Base-by-base conservation (phyloP, 139 green algal species). In the Edaphochlamys debaryana region DNA sequence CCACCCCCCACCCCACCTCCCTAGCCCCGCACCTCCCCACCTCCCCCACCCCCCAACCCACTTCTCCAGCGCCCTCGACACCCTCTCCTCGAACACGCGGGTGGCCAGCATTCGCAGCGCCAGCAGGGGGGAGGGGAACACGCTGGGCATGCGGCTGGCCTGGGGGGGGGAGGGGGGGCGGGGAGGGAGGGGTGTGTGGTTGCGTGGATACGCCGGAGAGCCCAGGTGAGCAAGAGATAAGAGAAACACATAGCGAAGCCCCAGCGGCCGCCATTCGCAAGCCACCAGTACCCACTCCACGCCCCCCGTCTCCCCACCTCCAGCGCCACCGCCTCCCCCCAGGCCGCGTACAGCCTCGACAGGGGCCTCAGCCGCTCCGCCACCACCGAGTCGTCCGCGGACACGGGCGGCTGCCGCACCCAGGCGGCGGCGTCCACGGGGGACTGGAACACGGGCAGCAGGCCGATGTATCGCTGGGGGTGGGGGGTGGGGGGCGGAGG, bases 371-470 rank as follows among this genome's bases (percentile, higher is more conserved):
- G 64, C 54, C 64, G 77, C 77, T 74, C 77, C 64, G 63, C 52
- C 38, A 83, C 64, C 63, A 58, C 77, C 45, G 77, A 45, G 36
- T 83, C 77, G 34, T 83, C 77, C 15, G 77, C 77, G 11, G 32
- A n/a, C 37, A 74, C 64, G 1, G 77, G 34, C 6, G 77, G 64
- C 29, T 75, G 42, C 22, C 63, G 63, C 63, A 75, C 34, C 77
- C 77, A 83, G 45, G 63, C 2, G 25, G 75, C 20, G 25, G 36
- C 32, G 32, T 83, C 77, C 32, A 67, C 13, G 2, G 77, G 40
- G 20, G 64, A 67, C 32, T 83, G 77, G 77, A 83, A 83, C 5
- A 38, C 45, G 32, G 77, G 77, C 34, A 83, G 77, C 64, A 83
- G 77, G 8, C 42, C 41, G 45, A 83, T 54, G 62, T 83, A 83